phyloP scores from a whole-genome alignment of 2,329 filamentous ascomycete genomes.

The Lecanicillium sp. region DNA sequence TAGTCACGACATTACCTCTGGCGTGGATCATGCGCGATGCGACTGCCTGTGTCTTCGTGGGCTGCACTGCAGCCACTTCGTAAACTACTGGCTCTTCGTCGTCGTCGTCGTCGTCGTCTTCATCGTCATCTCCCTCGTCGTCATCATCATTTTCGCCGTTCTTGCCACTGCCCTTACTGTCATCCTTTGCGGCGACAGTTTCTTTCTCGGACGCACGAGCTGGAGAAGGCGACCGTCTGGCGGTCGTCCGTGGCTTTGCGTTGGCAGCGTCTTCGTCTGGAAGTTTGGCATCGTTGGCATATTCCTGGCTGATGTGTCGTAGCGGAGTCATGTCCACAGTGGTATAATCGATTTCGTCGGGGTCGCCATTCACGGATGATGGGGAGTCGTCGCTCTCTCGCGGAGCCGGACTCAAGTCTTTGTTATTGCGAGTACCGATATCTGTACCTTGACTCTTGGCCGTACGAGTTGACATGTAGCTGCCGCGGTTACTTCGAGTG shows the following conservation, averaged over 20 bases:
- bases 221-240: background rate
- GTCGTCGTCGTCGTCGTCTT: slow-evolving; percentile 40
- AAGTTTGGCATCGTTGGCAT: slow-evolving; percentile 3
- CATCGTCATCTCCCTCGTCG: slow-evolving; percentile 16
- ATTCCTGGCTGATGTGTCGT: slow-evolving; percentile 32
- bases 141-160: slow-evolving; percentile 11
- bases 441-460: slow-evolving; percentile 65
- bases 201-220: background rate
- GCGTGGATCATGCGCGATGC: slow-evolving; percentile 60
- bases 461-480: slow-evolving; percentile 64
- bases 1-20: slow-evolving; percentile 74
- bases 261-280: slow-evolving; percentile 14
- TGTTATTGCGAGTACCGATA: slow-evolving; percentile 44
- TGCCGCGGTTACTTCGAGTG: slow-evolving; percentile 61
- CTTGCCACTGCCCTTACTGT: background rate
- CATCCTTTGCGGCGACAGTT: background rate
- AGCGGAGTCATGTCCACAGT: slow-evolving; percentile 46
- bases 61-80: slow-evolving; percentile 53
- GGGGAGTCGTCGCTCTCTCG: slow-evolving; percentile 45
- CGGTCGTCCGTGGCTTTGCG: background rate
- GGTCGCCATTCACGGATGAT: slow-evolving; percentile 28
- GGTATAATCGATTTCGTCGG: slow-evolving; percentile 52
- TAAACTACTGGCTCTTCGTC: slow-evolving; percentile 61
- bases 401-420: slow-evolving; percentile 46
- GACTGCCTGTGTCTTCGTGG: slow-evolving; percentile 45